Base-by-base conservation (phyloP, 192 early-diverging fungal genomes). In the Rhizophlyctis rosea region DNA sequence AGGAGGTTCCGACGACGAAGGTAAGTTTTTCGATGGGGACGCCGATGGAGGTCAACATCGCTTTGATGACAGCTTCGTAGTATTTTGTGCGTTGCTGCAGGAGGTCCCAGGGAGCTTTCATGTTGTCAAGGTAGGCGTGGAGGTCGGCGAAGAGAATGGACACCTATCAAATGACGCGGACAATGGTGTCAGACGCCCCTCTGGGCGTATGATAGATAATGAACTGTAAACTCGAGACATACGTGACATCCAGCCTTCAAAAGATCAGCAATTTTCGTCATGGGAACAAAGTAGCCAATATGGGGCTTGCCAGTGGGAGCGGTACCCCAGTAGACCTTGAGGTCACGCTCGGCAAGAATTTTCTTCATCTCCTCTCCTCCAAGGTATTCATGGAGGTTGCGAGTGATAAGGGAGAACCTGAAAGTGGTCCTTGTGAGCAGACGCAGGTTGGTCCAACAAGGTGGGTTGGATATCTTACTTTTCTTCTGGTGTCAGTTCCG, bases 241-340 rank as follows among this genome's bases (percentile, higher is more conserved):
- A 93, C 92, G 59, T 95, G 84, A 68, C 89, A 91, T 9, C 90
- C 94, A 50, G 96, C 96, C 57, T 81, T 64, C 54, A 99, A 80
- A 66, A 94, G 95, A 73, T 99, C 96, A 5, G 96, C 96, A 74
- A 99, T 87, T 80, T 99, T 99, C 56, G 90, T 78, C 90, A 99
- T 93, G 5, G 96, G 82, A 18, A 97, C 92, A 88, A 93, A 96
- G 85, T 99, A 99, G 55, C 90, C 96, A 69, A 99, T 82, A 71
- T 99, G 96, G 30, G 94, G 94, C 68, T 84, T 90, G 32, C 96
- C 95, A 13, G 96, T 99, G 1, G 95, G 86, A 29, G 96, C 96
- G 14, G 95, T 95, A 28, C 96, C 96, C 94, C 94, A 98, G 88
- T 98, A 98, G 63, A 98, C 75, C 58, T 86, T 91, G 49, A 96